phyloP scores from a whole-genome alignment of 768 basidiomycete genomes.

The Hemileccinum rubropunctum region DNA sequence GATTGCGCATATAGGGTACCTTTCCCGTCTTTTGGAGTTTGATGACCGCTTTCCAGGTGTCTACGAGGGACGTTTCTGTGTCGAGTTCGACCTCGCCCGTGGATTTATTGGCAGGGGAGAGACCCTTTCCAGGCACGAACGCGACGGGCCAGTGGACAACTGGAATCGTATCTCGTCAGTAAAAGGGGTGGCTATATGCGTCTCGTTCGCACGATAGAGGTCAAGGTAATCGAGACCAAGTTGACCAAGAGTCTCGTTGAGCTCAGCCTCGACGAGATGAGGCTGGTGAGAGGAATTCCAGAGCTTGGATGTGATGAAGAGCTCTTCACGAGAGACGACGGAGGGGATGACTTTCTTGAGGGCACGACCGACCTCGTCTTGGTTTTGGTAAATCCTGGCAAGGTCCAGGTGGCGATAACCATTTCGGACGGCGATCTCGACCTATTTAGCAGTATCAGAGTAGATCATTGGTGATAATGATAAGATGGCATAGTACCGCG shows the following conservation, averaged over 20 bases:
- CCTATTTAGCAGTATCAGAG: conserved; percentile 38
- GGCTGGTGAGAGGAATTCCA: conserved; percentile 78
- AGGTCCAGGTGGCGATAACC: conserved; percentile 88
- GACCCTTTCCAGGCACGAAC: conserved; percentile 55
- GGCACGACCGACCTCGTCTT: conserved; percentile 71
- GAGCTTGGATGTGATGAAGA: conserved; percentile 80
- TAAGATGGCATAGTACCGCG: conserved; percentile 45
- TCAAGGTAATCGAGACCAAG: conserved; percentile 78
- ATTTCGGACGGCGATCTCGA: conserved; percentile 67
- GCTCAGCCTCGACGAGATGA: conserved; percentile 63
- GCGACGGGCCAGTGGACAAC: conserved; percentile 82
- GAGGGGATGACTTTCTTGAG: conserved; percentile 75
- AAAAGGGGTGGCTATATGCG: conserved; percentile 3
- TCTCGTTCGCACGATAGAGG: conserved; percentile 58
- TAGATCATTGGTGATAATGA: background rate
- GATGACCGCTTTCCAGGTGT: conserved; percentile 84
- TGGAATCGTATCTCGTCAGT: conserved; percentile 23
- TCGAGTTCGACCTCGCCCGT: conserved; percentile 55
- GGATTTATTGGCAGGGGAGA: conserved; percentile 48
- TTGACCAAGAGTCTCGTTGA: conserved; percentile 72
- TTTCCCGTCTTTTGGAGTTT: conserved; percentile 65
- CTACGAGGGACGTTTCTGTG: conserved; percentile 55
- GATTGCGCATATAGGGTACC: conserved; percentile 34
- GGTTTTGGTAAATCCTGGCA: conserved; percentile 78
- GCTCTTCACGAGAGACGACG: conserved; percentile 75